A percentile compares a stretch with the other conserved stretches of the same genome.
Conservation (phyloP, 2,329 filamentous ascomycete genomes). For the Monosporascus ibericus region DNA sequence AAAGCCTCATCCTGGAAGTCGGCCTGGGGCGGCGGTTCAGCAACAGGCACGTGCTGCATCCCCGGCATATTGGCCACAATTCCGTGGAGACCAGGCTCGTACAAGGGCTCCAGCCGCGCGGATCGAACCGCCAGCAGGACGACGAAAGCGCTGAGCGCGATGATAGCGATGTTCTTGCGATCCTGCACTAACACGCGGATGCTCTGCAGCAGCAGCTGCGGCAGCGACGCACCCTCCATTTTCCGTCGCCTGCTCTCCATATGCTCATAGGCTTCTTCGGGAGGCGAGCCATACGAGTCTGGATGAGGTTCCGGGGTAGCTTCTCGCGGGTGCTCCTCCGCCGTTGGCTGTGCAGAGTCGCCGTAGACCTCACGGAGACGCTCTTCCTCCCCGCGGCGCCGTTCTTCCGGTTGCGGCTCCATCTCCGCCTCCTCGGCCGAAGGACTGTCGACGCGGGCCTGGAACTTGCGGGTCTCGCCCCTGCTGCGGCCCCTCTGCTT, state of each 20-base stretch:
- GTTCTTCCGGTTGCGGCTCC: conserved; percentile 9
- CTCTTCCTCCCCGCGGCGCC: conserved; percentile 40
- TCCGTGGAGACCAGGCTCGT: conserved; percentile 23
- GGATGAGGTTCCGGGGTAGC: conserved; percentile 12
- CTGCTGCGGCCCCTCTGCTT: conserved; percentile 12
- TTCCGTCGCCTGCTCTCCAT: conserved; percentile 22
- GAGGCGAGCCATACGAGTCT: conserved; percentile 19
- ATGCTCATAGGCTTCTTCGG: conserved; percentile 24
- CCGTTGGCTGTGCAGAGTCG: conserved; percentile 15
- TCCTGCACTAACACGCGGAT: conserved; percentile 49
- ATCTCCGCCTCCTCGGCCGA: conserved; percentile 7
- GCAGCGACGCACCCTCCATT: conserved; percentile 41
- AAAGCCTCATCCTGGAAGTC: conserved; percentile 1
- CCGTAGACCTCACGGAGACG: conserved; percentile 50
- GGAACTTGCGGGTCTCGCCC: conserved; percentile 3
- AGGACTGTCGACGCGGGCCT: conserved; percentile 2
- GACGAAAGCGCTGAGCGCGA: conserved; percentile 47
- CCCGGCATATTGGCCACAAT: conserved; percentile 16
- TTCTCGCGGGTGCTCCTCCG: conserved; percentile 8
- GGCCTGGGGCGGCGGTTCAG: conserved; percentile 3
- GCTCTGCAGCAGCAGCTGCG: conserved; percentile 49
- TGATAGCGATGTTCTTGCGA: conserved; percentile 54
- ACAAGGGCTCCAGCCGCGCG: conserved; percentile 21
- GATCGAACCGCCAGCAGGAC: conserved; percentile 40
- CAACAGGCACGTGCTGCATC: conserved; percentile 13